phyloP scores from a whole-genome alignment of 169 alveolate species.

The Plasmodium relictum region DNA sequence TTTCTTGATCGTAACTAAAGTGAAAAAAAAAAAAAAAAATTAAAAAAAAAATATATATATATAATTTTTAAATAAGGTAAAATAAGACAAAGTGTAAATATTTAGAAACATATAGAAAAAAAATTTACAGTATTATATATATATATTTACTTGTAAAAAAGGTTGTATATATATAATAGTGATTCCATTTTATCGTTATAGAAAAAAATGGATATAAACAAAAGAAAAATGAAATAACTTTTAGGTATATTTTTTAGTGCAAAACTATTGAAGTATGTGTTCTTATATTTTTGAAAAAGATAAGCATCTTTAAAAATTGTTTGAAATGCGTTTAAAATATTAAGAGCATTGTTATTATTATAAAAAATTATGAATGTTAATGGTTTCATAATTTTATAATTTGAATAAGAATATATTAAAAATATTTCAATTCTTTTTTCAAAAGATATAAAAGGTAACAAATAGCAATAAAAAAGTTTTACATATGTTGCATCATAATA shows the following conservation, averaged over 20 bases:
- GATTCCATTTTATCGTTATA: conserved; percentile 47
- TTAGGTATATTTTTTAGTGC: conserved; percentile 41
- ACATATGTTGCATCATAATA: conserved; percentile 52
- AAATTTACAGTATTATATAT: no score
- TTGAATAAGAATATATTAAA: conserved; percentile 41
- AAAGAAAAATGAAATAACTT: conserved; percentile 35
- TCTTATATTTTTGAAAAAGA: conserved; percentile 59
- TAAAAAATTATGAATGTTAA: conserved; percentile 41
- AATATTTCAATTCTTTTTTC: conserved; percentile 64
- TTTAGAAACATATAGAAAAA: no score
- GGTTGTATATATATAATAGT: conserved; percentile 40
- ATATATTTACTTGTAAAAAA: conserved; percentile 46
- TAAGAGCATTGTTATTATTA: conserved; percentile 19
- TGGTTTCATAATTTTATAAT: conserved; percentile 54
- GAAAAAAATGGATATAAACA: conserved; percentile 53
- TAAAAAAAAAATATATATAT: not conserved
- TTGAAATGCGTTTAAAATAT: conserved; percentile 24
- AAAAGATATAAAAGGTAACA: conserved; percentile 59
- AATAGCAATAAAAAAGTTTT: conserved; percentile 48
- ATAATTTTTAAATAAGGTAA: no score
- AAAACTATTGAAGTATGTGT: conserved; percentile 38
- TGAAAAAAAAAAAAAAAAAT: not conserved
- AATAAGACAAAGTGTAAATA: no score
- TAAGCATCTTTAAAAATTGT: conserved; percentile 8
- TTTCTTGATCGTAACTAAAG: conserved; percentile 43